phyloP scores from a whole-genome alignment of 108 stramenopile genomes.

The Seminavis robusta region DNA sequence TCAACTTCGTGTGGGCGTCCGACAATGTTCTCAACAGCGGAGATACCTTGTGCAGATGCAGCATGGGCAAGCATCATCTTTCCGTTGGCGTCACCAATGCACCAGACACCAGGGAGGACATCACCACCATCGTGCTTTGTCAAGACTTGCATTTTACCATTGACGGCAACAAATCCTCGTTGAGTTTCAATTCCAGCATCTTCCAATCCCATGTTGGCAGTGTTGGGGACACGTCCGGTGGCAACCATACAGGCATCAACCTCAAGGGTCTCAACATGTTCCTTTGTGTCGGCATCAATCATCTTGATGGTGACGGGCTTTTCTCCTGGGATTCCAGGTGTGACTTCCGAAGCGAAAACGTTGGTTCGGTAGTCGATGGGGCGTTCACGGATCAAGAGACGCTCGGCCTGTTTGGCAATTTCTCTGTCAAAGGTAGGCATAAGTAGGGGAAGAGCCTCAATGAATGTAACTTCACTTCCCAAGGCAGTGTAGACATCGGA shows the following conservation, averaged over 20 bases:
- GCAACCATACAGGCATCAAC: conserved; percentile 98
- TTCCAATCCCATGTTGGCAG: conserved; percentile 91
- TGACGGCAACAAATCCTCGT: conserved; percentile 94
- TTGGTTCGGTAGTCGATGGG: conserved; percentile 92
- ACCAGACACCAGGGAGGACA: conserved; percentile 90
- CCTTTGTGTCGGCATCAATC: conserved; percentile 99
- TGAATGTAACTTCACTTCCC: conserved; percentile 96
- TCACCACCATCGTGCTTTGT: conserved; percentile 75
- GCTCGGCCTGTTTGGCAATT: conserved; percentile 95
- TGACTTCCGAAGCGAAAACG: conserved; percentile 94
- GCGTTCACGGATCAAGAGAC: conserved; percentile 90
- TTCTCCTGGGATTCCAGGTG: conserved; percentile 91
- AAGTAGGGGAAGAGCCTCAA: conserved; percentile 89
- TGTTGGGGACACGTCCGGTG: conserved; percentile 97
- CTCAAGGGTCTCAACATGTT: conserved; percentile 96
- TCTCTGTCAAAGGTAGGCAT: conserved; percentile 98
- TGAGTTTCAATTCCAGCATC: conserved; percentile 84
- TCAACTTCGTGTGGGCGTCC: conserved; percentile 88
- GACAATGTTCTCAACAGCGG: conserved; percentile 95
- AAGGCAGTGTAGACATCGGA: conserved; percentile 97
- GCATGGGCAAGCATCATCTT: conserved; percentile 99
- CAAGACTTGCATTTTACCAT: conserved; percentile 95
- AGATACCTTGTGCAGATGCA: conserved; percentile 95
- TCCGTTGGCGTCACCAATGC: conserved; percentile 99
- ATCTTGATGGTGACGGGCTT: conserved; percentile 98